Conservation (phyloP, 2,329 filamentous ascomycete species). For the Colletotrichum sp. region DNA sequence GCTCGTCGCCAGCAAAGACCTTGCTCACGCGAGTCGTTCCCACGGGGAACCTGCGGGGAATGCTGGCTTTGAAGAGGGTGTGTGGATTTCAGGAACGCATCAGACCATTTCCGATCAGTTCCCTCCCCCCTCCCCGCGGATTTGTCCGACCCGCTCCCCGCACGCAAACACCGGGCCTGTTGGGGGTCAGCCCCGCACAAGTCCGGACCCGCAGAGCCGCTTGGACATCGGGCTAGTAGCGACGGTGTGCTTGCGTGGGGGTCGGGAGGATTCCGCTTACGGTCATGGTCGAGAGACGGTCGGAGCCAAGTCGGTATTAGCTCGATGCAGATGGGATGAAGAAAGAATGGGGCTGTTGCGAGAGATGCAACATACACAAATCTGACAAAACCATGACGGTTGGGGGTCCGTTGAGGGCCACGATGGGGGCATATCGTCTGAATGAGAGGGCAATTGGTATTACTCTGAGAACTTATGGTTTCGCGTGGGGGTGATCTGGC, state of each 20-base stretch:
- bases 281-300: neutral
- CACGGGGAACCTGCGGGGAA: constrained; percentile 3
- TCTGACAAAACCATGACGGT: neutral
- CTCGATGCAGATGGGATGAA: neutral
- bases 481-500: neutral
- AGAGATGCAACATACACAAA: neutral
- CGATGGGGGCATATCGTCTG: neutral
- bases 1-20: neutral
- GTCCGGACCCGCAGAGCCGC: constrained; percentile 11
- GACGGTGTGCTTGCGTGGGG: constrained; percentile 4
- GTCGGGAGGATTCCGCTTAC: neutral
- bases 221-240: neutral
- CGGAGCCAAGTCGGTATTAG: neutral
- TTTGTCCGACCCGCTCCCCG: neutral
- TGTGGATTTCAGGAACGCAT: neutral
- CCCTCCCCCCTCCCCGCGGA: neutral
- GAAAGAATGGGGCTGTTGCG: neutral
- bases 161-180: neutral
- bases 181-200: constrained; percentile 8
- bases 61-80: neutral
- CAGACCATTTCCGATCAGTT: neutral
- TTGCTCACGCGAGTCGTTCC: neutral
- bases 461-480: neutral
- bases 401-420: neutral
- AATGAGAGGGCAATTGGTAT: neutral